Evolutionary conservation across 1,284 basidiomycete species (phyloP), one percentile per base, ranked within the genome.

Genomic region (Athelia psychrophila): DNA sequence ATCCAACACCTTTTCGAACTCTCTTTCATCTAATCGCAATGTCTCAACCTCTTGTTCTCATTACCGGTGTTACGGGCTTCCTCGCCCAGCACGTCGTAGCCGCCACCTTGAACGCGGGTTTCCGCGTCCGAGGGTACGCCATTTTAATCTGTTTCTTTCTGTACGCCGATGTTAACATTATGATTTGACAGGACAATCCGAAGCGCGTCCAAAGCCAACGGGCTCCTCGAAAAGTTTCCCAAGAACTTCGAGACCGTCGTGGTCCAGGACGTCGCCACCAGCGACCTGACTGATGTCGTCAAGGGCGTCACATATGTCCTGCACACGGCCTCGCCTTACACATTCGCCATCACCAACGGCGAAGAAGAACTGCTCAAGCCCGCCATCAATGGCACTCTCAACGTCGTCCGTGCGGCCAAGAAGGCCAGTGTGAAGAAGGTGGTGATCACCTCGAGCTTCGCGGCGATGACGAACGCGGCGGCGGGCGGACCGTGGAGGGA

Each of bases 91-190:
- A 44, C n/a, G 24, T 49, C 38, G 35, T 33, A 8, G 18, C 22
- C 6, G 38, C 48, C 19, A 20, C 33, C 6, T 35, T 49, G 24
- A 44, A 49, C 13, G 48, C 38, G 4, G 48, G 48, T 19, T 49
- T 44, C 42, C 48, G 48, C n/a, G 48, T 49, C 38, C 48, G 48
- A 19, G 48, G 48, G 23, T 36, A 23, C 12, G 48, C 42, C 16
- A 6, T 19, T n/a, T n/a, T n/a, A n/a, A n/a, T 16, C 19, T 19
- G n/a, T 20, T 35, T 23, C 32, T 24, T 19, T 23, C 22, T 6
- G 48, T 20, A 16, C n/a, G 18, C 6, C 35, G n/a, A 9, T 13
- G n/a, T 2, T 13, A 16, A 16, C 16, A 13, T 6, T 19, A 15
- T 19, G 9, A 19, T 33, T 24, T 15, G 4, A 13, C n/a, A 49